phyloP scores from a whole-genome alignment of 2,329 filamentous ascomycete genomes.

The Fusarium compactum region DNA sequence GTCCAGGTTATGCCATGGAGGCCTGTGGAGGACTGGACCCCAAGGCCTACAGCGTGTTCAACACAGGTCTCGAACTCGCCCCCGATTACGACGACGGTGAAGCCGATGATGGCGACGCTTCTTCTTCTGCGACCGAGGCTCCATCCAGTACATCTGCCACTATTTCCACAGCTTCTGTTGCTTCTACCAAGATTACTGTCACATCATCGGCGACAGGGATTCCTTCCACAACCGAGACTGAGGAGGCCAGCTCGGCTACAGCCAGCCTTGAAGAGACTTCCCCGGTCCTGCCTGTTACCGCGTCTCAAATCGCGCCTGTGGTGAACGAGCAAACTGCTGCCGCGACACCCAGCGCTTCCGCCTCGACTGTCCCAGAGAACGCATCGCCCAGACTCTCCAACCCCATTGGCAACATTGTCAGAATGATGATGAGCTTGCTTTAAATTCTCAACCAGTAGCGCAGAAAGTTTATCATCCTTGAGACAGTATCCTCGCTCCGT shows the following conservation, averaged over 20 bases:
- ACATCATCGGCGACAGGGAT: not conserved
- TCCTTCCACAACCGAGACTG: not conserved
- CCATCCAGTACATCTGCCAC: not conserved
- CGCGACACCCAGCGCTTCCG: constrained; percentile 13
- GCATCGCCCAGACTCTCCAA: constrained; percentile 16
- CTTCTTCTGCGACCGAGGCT: not conserved
- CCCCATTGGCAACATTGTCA: constrained; percentile 15
- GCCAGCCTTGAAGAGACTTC: not conserved
- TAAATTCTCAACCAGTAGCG: not conserved
- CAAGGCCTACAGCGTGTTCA: constrained; percentile 25
- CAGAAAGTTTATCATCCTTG: not conserved
- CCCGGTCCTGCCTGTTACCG: not conserved
- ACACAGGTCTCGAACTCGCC: constrained; percentile 2
- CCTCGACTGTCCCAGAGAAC: constrained; percentile 8
- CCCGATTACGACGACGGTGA: not conserved
- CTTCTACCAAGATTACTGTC: not conserved
- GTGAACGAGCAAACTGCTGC: not conserved
- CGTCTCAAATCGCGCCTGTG: not conserved
- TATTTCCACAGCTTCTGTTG: not conserved
- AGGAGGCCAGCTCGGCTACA: not conserved
- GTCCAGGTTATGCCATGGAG: constrained; percentile 15
- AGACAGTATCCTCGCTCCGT: too few species aligned
- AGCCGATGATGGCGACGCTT: not conserved
- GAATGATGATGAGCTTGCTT: not conserved
- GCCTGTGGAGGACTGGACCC: constrained; percentile 26